These are phyloP conservation scores for Verticillium dahliae DNA, from an alignment of 2,329 filamentous ascomycete genomes.

Conservation along the genomic window DNA sequence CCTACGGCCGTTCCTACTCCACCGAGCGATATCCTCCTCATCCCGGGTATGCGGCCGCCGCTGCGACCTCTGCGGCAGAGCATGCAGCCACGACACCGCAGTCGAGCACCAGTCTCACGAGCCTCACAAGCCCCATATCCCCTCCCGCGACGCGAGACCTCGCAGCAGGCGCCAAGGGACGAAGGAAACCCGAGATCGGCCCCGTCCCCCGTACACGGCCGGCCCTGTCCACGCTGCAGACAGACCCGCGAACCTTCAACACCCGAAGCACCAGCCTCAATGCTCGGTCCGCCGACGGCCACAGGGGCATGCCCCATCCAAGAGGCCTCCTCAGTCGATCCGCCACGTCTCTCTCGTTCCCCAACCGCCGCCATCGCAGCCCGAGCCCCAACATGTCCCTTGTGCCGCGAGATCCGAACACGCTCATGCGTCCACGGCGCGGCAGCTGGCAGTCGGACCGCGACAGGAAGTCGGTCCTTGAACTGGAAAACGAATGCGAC, in stretches of 20 bases:
- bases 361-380: slow-evolving; percentile 36
- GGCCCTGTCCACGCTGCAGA: slow-evolving; percentile 37
- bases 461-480: slow-evolving; percentile 59
- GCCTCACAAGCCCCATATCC: slow-evolving; percentile 8
- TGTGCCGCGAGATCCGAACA: slow-evolving; percentile 34
- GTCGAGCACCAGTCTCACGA: slow-evolving; percentile 15
- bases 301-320: slow-evolving; percentile 1
- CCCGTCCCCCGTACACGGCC: slow-evolving; percentile 25
- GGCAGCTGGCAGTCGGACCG: slow-evolving; percentile 66
- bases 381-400: slow-evolving; percentile 43
- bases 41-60: slow-evolving; percentile 15
- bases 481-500: slow-evolving; percentile 71
- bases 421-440: slow-evolving; percentile 36
- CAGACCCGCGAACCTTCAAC: slow-evolving; percentile 37
- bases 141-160: slow-evolving; percentile 21
- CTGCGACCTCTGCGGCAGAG: slow-evolving; percentile 15
- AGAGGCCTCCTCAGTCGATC: slow-evolving; percentile 29
- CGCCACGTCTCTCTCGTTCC: slow-evolving; percentile 27
- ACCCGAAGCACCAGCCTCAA: slow-evolving; percentile 44
- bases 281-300: slow-evolving; percentile 22
- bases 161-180: slow-evolving; percentile 13
- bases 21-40: slow-evolving; percentile 10
- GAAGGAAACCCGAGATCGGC: not conserved
- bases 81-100: slow-evolving; percentile 15
- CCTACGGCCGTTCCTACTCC: slow-evolving; percentile 10